Evolutionary conservation across 2,329 filamentous ascomycete genomes (phyloP).

Genomic region (Fusarium sp.): DNA sequence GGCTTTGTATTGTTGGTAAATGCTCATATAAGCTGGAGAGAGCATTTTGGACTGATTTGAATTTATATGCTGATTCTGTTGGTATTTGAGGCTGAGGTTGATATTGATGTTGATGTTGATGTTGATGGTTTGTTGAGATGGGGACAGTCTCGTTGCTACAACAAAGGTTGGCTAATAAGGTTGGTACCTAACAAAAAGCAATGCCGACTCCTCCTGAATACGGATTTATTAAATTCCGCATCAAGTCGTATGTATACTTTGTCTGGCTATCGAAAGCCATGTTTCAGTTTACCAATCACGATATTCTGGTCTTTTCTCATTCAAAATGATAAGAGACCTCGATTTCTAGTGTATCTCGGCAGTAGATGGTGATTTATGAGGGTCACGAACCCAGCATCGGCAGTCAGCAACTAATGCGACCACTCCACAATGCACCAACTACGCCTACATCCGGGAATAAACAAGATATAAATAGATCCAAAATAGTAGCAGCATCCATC

Average conservation of each 20-base stretch:
- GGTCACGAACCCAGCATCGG: not conserved
- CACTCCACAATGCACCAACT: not conserved
- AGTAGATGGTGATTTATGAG: not conserved
- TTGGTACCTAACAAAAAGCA: not conserved
- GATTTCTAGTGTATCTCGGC: not conserved
- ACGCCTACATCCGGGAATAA: not conserved
- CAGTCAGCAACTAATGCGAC: not conserved
- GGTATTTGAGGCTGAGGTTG: not conserved
- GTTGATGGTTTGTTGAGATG: not conserved
- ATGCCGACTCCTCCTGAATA: not conserved
- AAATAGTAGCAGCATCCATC: not conserved
- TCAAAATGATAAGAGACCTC: no score
- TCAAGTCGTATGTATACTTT: not conserved
- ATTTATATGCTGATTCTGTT: not conserved
- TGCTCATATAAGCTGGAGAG: not conserved
- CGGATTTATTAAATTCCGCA: not conserved
- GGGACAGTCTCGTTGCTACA: not conserved
- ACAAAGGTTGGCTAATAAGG: not conserved
- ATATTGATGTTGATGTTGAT: not conserved
- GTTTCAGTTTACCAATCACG: not conserved
- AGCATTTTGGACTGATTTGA: not conserved
- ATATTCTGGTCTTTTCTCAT: not conserved
- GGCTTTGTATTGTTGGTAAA: conserved; percentile 34
- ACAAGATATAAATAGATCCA: conserved; percentile 1
- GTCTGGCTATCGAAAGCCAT: not conserved